These are phyloP conservation scores for Corchorus olitorius DNA, from an alignment of 345 rosid species.

Conservation along the genomic window DNA sequence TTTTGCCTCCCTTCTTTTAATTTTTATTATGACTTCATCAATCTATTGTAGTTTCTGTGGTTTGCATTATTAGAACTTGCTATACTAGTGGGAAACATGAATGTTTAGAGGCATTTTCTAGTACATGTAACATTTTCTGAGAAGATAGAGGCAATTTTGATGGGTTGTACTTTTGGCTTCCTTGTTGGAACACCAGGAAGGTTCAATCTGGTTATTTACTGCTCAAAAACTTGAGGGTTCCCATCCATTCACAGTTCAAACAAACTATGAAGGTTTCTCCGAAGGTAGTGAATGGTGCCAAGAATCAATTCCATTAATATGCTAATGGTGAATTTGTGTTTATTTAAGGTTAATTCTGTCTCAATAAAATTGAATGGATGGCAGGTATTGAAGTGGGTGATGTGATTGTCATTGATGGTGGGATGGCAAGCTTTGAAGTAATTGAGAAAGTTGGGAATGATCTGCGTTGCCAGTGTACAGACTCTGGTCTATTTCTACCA, in stretches of 20 bases:
- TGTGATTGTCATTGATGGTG: conserved; percentile 69
- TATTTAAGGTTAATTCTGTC: background rate
- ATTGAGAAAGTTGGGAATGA: conserved; percentile 59
- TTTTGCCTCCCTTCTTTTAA: background rate
- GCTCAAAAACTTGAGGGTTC: conserved; percentile 49
- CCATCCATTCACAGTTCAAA: conserved; percentile 60
- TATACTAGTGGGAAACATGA: background rate
- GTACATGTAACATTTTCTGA: background rate
- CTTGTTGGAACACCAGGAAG: conserved; percentile 44
- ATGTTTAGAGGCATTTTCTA: background rate
- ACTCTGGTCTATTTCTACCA: conserved; percentile 67
- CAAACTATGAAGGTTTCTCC: conserved; percentile 63
- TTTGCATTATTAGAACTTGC: background rate
- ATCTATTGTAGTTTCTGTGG: background rate
- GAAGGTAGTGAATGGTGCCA: conserved; percentile 44
- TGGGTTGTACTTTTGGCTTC: background rate
- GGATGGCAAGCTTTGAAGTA: conserved; percentile 75
- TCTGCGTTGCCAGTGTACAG: conserved; percentile 64
- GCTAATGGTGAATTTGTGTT: background rate
- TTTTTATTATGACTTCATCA: background rate
- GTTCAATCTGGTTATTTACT: conserved; percentile 67
- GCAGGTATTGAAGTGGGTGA: conserved; percentile 72
- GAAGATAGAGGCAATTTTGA: conserved; percentile 14
- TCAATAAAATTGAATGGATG: conserved; percentile 5
- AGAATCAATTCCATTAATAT: conserved; percentile 2